A percentile compares a stretch with the other conserved stretches of the same genome.
Conservation (phyloP, 2,329 filamentous ascomycete genomes). For the Beauveria asiatica region DNA sequence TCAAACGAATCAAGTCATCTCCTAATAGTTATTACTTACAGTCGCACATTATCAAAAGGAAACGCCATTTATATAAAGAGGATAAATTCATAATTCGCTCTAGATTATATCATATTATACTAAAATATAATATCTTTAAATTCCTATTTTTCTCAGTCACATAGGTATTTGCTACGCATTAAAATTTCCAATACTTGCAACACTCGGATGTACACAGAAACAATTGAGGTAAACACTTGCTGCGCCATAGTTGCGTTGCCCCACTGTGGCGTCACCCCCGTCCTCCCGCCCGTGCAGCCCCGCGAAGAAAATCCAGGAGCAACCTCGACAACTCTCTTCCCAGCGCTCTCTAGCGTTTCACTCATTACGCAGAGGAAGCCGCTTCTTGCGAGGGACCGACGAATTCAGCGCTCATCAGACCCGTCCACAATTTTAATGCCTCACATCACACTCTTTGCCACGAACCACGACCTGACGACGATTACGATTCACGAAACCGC, state of each 20-base stretch:
- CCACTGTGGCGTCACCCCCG: background rate
- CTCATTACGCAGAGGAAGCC: slow-evolving; percentile 10
- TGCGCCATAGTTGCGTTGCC: slow-evolving; percentile 1
- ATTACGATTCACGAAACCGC: slow-evolving; percentile 5
- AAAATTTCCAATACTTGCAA: too few relatives aligned
- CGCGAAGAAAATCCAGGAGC: slow-evolving; percentile 12
- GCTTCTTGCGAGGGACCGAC: slow-evolving; percentile 5
- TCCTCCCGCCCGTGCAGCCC: background rate
- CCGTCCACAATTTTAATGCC: background rate
- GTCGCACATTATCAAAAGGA: too few relatives aligned
- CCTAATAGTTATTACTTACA: too few relatives aligned
- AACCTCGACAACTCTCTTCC: slow-evolving; percentile 7
- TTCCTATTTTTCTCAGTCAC: too few relatives aligned
- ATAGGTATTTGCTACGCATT: too few relatives aligned
- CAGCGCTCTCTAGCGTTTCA: slow-evolving; percentile 8
- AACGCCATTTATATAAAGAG: too few relatives aligned
- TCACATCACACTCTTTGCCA: background rate
- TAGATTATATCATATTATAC: too few relatives aligned
- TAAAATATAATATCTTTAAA: too few relatives aligned
- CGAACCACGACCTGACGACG: slow-evolving; percentile 4
- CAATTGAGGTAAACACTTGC: background rate
- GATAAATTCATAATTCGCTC: too few relatives aligned
- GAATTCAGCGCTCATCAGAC: background rate
- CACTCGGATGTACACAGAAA: too few relatives aligned
- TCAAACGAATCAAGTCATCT: too few relatives aligned